phyloP scores from a whole-genome alignment of 805 yeast species.

The Wickerhamomyces pijperi region DNA sequence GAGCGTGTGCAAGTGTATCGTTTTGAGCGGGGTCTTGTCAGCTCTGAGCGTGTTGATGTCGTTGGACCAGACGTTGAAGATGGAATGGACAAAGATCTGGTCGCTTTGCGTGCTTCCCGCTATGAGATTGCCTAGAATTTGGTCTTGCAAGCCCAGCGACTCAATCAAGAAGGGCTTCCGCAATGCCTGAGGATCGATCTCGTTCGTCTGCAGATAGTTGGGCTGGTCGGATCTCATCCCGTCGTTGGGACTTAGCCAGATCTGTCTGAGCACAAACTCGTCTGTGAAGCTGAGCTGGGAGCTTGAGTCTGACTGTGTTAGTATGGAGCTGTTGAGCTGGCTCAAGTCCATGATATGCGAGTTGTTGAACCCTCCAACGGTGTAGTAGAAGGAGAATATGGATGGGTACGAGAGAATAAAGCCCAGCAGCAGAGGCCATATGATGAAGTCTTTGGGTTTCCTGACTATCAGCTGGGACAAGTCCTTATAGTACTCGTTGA shows the following conservation, averaged over 20 bases:
- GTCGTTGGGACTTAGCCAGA: constrained; percentile 11
- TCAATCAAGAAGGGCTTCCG: neutral
- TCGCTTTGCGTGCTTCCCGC: neutral
- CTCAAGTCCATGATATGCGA: constrained; percentile 11
- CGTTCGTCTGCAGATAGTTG: neutral
- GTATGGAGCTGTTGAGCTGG: neutral
- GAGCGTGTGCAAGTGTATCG: constrained; percentile 24
- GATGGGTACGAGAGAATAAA: constrained; percentile 40
- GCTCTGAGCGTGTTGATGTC: constrained; percentile 14
- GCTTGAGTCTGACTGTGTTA: too few species aligned
- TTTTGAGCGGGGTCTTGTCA: constrained; percentile 26
- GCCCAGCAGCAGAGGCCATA: constrained; percentile 36
- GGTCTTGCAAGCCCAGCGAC: neutral
- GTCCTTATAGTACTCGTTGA: constrained; percentile 8
- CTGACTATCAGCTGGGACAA: constrained; percentile 21
- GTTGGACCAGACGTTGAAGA: constrained; percentile 33
- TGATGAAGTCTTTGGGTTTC: constrained; percentile 31
- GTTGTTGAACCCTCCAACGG: constrained; percentile 12
- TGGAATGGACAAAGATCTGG: constrained; percentile 23
- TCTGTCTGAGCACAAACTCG: constrained; percentile 7
- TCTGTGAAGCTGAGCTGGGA: neutral
- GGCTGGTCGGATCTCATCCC: neutral
- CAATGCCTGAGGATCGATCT: neutral
- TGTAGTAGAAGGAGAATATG: constrained; percentile 24
- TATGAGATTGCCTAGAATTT: neutral